A percentile compares a stretch with the other conserved stretches of the same genome.
phyloP scores from a whole-genome alignment of 2,329 filamentous ascomycete species.

The Aureobasidium mangrovei region DNA sequence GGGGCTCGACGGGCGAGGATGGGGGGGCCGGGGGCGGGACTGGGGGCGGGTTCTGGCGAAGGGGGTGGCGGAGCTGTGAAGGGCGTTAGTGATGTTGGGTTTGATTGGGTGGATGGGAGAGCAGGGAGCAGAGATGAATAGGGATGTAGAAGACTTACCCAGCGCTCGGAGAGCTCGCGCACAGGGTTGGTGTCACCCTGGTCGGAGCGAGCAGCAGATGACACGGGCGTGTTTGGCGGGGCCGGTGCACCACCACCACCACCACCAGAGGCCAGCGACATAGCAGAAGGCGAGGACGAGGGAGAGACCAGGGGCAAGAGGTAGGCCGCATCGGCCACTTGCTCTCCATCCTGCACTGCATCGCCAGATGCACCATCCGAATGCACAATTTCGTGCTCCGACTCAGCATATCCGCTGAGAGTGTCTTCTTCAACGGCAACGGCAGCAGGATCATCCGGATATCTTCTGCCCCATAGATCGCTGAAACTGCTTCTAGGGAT shows the following conservation, averaged over 20 bases:
- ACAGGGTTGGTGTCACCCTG: no score
- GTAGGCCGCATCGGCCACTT: not conserved
- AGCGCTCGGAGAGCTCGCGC: not conserved
- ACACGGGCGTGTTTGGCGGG: not conserved
- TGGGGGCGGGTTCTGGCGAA: constrained; percentile 13
- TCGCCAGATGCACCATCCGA: not conserved
- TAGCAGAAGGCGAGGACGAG: not conserved
- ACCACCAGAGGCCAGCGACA: not conserved
- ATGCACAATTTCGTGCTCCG: not conserved
- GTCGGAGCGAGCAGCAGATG: not conserved
- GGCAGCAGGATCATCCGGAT: not conserved
- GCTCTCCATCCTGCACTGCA: not conserved
- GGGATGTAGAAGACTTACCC: not conserved
- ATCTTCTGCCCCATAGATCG: constrained; percentile 9
- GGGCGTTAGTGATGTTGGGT: not conserved
- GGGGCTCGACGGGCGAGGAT: not conserved
- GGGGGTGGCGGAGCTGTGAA: constrained; percentile 1
- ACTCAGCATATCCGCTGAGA: not conserved
- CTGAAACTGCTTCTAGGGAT: constrained; percentile 11
- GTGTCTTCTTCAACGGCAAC: not conserved
- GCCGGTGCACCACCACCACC: no score
- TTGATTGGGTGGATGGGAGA: not conserved
- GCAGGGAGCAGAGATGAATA: not conserved
- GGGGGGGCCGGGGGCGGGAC: not conserved
- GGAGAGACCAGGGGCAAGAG: not conserved